Conservation (phyloP, 2,329 filamentous ascomycete species). For the Alternaria tenuissima region DNA sequence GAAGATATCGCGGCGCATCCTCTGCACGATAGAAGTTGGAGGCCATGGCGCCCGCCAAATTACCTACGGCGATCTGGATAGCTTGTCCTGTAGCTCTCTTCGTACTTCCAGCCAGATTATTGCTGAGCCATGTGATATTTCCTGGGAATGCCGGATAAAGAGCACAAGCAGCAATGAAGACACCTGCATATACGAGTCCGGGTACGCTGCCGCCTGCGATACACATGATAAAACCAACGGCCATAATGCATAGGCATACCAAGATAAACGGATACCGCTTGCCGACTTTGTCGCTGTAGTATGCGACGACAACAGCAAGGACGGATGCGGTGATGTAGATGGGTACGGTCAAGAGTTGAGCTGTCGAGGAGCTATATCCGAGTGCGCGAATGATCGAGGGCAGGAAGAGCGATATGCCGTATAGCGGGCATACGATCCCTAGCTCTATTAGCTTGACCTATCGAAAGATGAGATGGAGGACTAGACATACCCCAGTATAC, state of each 20-base stretch:
- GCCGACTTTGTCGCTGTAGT: constrained; percentile 39
- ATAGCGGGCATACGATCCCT: constrained; percentile 51
- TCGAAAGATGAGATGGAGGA: constrained; percentile 8
- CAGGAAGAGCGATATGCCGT: constrained; percentile 49
- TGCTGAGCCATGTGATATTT: constrained; percentile 61
- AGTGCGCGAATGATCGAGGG: constrained; percentile 59
- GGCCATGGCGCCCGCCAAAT: constrained; percentile 65
- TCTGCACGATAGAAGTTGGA: constrained; percentile 72
- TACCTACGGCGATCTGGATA: constrained; percentile 60
- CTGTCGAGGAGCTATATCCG: constrained; percentile 50
- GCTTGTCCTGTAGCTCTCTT: constrained; percentile 60
- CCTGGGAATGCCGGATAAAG: constrained; percentile 51
- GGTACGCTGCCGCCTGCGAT: constrained; percentile 39
- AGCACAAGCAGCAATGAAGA: constrained; percentile 49
- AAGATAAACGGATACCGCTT: constrained; percentile 49
- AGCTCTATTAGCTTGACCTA: constrained; percentile 10
- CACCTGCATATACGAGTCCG: constrained; percentile 49
- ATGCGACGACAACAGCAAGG: constrained; percentile 45
- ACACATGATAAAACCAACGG: constrained; percentile 51
- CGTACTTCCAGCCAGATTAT: constrained; percentile 62
- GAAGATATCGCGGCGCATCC: constrained; percentile 60
- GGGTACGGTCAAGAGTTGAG: constrained; percentile 55
- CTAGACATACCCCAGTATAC: constrained; percentile 67
- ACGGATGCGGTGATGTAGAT: constrained; percentile 53
- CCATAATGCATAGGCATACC: constrained; percentile 42